Evolutionary conservation across 192 early-diverging fungal genomes (phyloP).

Genomic region (Entomortierella lignicola): DNA sequence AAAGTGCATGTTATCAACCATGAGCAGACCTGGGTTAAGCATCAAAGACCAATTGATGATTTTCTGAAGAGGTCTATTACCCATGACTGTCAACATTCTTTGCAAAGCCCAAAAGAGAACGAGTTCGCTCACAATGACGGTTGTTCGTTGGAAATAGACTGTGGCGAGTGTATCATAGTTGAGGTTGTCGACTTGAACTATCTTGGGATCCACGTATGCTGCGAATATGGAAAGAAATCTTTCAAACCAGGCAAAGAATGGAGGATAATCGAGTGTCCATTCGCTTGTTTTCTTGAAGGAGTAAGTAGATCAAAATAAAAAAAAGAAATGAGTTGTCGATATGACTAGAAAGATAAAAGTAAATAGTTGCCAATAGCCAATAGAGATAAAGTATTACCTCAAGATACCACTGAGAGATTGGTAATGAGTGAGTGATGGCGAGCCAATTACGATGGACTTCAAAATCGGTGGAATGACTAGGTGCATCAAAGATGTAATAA

Average conservation of each 20-base stretch:
- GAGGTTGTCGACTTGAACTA: conserved; percentile 79
- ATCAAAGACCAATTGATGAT: conserved; percentile 70
- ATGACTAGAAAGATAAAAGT: no score
- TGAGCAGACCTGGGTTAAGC: conserved; percentile 76
- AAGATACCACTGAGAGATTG: conserved; percentile 87
- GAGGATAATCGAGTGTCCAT: conserved; percentile 98
- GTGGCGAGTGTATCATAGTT: conserved; percentile 73
- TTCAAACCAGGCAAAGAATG: conserved; percentile 99
- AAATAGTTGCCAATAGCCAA: no score
- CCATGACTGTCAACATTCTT: conserved; percentile 45
- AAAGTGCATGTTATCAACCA: conserved; percentile 96
- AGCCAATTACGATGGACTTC: conserved; percentile 99
- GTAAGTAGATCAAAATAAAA: no score
- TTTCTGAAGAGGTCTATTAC: conserved; percentile 47
- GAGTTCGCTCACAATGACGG: conserved; percentile 85
- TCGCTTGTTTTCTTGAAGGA: conserved; percentile 84
- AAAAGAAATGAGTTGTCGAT: not conserved
- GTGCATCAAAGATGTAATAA: not conserved
- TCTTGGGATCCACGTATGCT: conserved; percentile 70
- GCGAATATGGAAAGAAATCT: conserved; percentile 74
- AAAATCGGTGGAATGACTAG: conserved; percentile 96
- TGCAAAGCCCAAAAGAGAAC: conserved; percentile 77
- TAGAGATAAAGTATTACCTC: conserved; percentile 64
- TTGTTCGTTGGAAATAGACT: conserved; percentile 86
- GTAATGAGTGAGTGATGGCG: conserved; percentile 88